Percentiles rank a stretch among this genome's conserved stretches.
Conservation (phyloP, 2,329 filamentous ascomycete genomes). For the Trichophyton rubrum region DNA sequence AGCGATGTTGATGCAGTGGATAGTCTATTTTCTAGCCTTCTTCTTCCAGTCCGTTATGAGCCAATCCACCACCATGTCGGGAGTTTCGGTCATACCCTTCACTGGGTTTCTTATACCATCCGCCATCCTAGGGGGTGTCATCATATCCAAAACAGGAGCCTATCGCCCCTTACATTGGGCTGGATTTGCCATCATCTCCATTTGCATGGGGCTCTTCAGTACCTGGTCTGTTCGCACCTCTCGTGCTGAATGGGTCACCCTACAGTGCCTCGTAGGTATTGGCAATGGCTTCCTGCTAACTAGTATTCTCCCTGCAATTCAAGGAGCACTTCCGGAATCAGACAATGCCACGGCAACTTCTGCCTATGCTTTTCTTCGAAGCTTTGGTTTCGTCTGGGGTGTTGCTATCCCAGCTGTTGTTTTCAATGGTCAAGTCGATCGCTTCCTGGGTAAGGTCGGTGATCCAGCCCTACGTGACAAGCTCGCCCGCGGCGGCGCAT, state of each 20-base stretch:
- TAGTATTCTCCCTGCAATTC: slow-evolving; percentile 19
- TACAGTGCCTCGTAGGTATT: slow-evolving; percentile 19
- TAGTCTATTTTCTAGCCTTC: slow-evolving; percentile 33
- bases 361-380: slow-evolving; percentile 20
- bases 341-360: slow-evolving; percentile 19
- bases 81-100: slow-evolving; percentile 21
- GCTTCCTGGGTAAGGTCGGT: background rate
- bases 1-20: slow-evolving; percentile 26
- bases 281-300: slow-evolving; percentile 20
- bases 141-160: slow-evolving; percentile 22
- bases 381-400: slow-evolving; percentile 24
- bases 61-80: slow-evolving; percentile 22
- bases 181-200: slow-evolving; percentile 19
- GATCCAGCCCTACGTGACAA: background rate
- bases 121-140: slow-evolving; percentile 20
- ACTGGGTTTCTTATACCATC: slow-evolving; percentile 16
- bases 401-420: slow-evolving; percentile 19
- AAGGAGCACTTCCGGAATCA: slow-evolving; percentile 18
- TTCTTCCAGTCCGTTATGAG: slow-evolving; percentile 35
- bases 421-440: slow-evolving; percentile 20
- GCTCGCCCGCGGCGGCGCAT: background rate
- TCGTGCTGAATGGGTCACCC: slow-evolving; percentile 19
- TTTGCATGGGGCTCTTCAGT: slow-evolving; percentile 20
- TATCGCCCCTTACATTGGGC: slow-evolving; percentile 22
- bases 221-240: slow-evolving; percentile 16